Evolutionary conservation across 2,329 filamentous ascomycete species (phyloP), one percentile per base, ranked within the genome.

Genomic region (Corinectria fuckeliana): DNA sequence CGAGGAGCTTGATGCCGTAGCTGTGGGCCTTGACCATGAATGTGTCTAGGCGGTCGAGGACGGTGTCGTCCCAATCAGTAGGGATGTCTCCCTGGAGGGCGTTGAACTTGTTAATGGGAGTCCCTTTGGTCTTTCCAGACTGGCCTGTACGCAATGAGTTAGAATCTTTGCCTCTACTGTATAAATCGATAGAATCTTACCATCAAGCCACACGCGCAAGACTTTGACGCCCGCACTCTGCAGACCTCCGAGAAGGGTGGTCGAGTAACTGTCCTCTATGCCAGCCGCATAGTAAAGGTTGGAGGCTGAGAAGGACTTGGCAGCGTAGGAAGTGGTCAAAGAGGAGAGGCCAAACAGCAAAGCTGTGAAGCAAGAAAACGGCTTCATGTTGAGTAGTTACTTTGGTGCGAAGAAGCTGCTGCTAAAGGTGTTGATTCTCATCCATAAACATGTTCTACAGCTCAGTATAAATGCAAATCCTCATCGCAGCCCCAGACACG

Each of bases 201-300:
- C 59, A 9, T 62, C 42, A 3, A 60, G 48, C 55, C 59, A 62
- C 2, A 56, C 57, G 0, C 57, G 48, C 2, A 62, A 44, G n/a
- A 60, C 57, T 16, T 60, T 60, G 6, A 62, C 52, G 1, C 57
- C 52, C 21, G 57, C 57, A 13, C 48, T 50, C 16, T 62, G 49
- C 1, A 62, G 49, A 1, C 57, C 48, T 4, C 8, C 5, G 1
- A 60, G 20, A 1, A 60, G 52, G 3, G 44, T 50, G 3, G 36
- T 50, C 18, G 39, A 42, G 30, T 62, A 47, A 1, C n/a, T 13
- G 1, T 52, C 42, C 3, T 32, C 60, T n/a, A 60, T 18, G 2
- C 60, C 56, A n/a, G 60, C 60, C 1, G 60, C 60, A 20, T 62
- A 60, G n/a, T 62, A 62, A 4, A 62, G 23, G 14, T 60, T 60